Percentiles rank a stretch among this genome's conserved stretches.
Conservation (phyloP, 2,329 filamentous ascomycete genomes). For the Myrmaecium sp. region DNA sequence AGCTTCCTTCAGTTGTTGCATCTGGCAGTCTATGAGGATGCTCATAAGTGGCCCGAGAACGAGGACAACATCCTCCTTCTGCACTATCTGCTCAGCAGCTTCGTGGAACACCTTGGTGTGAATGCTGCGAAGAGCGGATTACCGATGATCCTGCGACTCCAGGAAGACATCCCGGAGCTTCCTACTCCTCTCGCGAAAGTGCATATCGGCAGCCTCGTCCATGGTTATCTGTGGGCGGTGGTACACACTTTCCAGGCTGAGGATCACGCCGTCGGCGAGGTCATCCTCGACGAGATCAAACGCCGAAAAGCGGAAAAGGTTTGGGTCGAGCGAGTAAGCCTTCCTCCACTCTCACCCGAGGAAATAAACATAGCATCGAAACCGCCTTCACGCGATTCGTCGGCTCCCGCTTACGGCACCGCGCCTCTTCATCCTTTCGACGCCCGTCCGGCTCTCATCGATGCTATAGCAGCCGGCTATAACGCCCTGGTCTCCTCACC, state of each 20-base stretch:
- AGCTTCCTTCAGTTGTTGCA: slow-evolving; percentile 71
- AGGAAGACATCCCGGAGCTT: slow-evolving; percentile 57
- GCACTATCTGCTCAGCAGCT: slow-evolving; percentile 56
- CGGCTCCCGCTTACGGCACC: slow-evolving; percentile 19
- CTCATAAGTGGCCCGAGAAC: slow-evolving; percentile 48
- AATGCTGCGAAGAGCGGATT: slow-evolving; percentile 65
- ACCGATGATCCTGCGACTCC: slow-evolving; percentile 76
- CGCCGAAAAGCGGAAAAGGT: slow-evolving; percentile 56
- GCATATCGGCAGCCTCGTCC: slow-evolving; percentile 65
- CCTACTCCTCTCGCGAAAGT: slow-evolving; percentile 55
- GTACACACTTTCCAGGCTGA: slow-evolving; percentile 65
- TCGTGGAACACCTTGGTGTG: slow-evolving; percentile 64
- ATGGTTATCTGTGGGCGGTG: slow-evolving; percentile 76
- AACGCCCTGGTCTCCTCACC: slow-evolving; percentile 44
- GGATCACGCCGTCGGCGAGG: slow-evolving; percentile 47
- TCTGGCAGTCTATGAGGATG: slow-evolving; percentile 77
- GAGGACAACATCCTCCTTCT: slow-evolving; percentile 49
- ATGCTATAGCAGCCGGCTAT: slow-evolving; percentile 58
- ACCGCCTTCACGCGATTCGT: slow-evolving; percentile 13
- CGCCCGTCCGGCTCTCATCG: slow-evolving; percentile 52
- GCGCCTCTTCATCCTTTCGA: slow-evolving; percentile 51
- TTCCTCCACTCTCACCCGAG: slow-evolving; percentile 51
- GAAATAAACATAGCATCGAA: slow-evolving; percentile 25
- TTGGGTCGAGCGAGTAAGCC: slow-evolving; percentile 59
- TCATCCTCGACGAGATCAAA: slow-evolving; percentile 59